Base-by-base conservation (phyloP, 208 protist genomes). In the Wallacemonas rigidus region DNA sequence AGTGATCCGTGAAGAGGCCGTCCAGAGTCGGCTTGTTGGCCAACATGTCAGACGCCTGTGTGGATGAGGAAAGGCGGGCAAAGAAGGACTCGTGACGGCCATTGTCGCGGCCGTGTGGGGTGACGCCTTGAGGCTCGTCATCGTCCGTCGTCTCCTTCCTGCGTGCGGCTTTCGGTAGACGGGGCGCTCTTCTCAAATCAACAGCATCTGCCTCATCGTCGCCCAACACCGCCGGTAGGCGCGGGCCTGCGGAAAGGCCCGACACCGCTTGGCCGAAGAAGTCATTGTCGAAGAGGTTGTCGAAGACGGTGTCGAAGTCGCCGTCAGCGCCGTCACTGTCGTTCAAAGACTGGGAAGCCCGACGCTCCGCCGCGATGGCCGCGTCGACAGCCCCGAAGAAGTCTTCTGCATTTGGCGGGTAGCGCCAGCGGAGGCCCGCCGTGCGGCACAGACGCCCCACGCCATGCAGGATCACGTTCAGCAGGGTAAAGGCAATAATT, bases 251-350 rank as follows among this genome's bases (percentile, higher is more conserved):
- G 60, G 60, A 65, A 41, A 65, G 15, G n/a, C 60, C 15, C 40
- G 60, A 6, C 11, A 65, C 6, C n/a, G 60, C 47, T 3, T 65
- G 11, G 43, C 41, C 38, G 15, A 65, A 73, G 15, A 61, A 50
- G 55, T 67, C 60, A n/a, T 9, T 36, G 56, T 71, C 56, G 57
- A 71, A 71, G 38, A 71, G 48, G 51, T 47, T 57, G 48, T 71
- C 67, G 43, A 71, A 71, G 67, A 71, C 67, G 51, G 36, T 39
- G 53, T 71, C 67, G 53, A 58, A 71, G 53, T 47, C n/a, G 40
- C 47, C 53, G 26, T 71, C 67, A 9, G 15, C 48, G 26, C 26
- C 26, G 26, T 26, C 26, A 26, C 26, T 26, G 26, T 26, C 26
- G 26, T 26, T 26, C 26, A 26, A 1, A 26, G 26, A 26, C 14